phyloP scores from a whole-genome alignment of 2,329 filamentous ascomycete genomes.

The Lachnellula arida region DNA sequence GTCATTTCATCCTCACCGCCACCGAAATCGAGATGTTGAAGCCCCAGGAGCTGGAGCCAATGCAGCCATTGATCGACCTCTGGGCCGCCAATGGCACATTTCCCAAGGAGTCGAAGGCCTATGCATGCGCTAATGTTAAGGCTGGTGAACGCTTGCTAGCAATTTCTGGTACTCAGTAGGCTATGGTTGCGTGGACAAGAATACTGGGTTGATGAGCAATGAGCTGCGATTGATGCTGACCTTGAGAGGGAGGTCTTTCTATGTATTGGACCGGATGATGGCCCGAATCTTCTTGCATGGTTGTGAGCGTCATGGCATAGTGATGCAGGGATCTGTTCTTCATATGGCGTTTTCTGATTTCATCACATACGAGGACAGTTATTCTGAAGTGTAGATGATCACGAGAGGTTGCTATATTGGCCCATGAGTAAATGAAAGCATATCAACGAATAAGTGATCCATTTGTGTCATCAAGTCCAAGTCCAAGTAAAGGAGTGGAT shows the following conservation, averaged over 20 bases:
- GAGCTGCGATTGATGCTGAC: constrained; percentile 8
- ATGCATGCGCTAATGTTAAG: constrained; percentile 58
- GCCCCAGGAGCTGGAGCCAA: constrained; percentile 87
- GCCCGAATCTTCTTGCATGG: constrained; percentile 16
- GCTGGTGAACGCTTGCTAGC: constrained; percentile 53
- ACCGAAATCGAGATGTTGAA: constrained; percentile 80
- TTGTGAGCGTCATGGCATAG: constrained; percentile 19
- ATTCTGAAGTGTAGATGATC: not conserved
- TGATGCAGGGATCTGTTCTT: constrained; percentile 14
- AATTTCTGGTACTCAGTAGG: constrained; percentile 13
- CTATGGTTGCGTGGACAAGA: not conserved
- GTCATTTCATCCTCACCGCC: constrained; percentile 76
- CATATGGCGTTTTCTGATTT: constrained; percentile 22
- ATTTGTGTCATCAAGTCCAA: not conserved
- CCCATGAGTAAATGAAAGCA: not conserved
- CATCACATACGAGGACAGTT: not conserved
- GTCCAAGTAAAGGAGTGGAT: not conserved
- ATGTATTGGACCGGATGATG: constrained; percentile 11
- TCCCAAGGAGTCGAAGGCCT: constrained; percentile 67
- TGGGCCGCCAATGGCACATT: constrained; percentile 88
- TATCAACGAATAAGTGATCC: not conserved
- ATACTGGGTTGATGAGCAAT: constrained; percentile 4
- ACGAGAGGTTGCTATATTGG: not conserved
- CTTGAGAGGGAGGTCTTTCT: constrained; percentile 6
- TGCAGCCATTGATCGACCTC: constrained; percentile 89